These are phyloP conservation scores for Ettlia oleoabundans DNA, from an alignment of 139 green algal species.

Conservation along the genomic window DNA sequence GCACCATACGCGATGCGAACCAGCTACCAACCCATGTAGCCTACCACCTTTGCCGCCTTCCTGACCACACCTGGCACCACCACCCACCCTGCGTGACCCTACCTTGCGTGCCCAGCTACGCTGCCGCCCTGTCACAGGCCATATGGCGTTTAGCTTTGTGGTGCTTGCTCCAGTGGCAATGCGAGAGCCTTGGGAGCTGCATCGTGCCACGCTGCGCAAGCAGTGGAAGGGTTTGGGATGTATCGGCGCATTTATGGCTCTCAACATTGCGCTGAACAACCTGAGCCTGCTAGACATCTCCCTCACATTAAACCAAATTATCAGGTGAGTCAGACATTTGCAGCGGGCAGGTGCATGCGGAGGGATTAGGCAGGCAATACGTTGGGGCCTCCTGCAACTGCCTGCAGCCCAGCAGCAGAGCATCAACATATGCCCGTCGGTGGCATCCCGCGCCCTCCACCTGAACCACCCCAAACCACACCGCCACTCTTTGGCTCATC, in stretches of 20 bases:
- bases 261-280: constrained; percentile 74
- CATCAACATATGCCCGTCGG: too few relatives aligned
- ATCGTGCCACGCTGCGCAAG: constrained; percentile 45
- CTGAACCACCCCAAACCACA: neutral
- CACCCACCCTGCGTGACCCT: too few relatives aligned
- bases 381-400: too few relatives aligned
- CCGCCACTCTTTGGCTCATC: neutral
- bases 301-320: constrained; percentile 70
- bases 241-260: constrained; percentile 63
- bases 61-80: too few relatives aligned
- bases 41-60: too few relatives aligned
- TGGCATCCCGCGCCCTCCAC: too few relatives aligned
- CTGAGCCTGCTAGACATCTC: constrained; percentile 56
- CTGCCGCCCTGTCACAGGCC: constrained; percentile 16
- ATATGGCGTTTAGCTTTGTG: constrained; percentile 65
- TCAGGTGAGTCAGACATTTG: constrained; percentile 38
- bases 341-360: too few relatives aligned
- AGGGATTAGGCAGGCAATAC: too few relatives aligned
- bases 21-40: too few relatives aligned
- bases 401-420: neutral
- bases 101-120: neutral
- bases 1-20: too few relatives aligned
- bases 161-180: constrained; percentile 55
- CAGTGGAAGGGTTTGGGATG: constrained; percentile 58
- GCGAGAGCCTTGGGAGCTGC: constrained; percentile 25